A percentile compares a stretch with the other conserved stretches of the same genome.
These are phyloP conservation scores for Pleomassaria siparia DNA, from an alignment of 2,329 filamentous ascomycete species.

Conservation along the genomic window DNA sequence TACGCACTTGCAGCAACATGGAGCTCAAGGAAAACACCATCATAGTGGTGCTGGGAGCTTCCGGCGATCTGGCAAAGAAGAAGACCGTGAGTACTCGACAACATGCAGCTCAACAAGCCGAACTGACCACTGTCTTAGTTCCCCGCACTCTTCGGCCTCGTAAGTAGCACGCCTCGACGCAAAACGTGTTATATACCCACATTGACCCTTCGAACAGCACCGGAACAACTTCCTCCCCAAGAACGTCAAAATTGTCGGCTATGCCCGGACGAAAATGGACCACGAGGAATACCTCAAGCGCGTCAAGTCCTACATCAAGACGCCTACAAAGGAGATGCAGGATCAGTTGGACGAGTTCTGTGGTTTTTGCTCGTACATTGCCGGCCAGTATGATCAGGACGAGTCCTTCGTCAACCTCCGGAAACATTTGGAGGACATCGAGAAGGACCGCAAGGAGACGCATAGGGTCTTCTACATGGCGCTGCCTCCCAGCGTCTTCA, in stretches of 20 bases:
- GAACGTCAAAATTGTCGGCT: slow-evolving; percentile 95
- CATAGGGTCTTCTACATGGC: slow-evolving; percentile 99
- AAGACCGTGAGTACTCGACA: slow-evolving; percentile 73
- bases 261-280: slow-evolving; percentile 99
- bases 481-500: slow-evolving; percentile 95
- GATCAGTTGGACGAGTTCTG: slow-evolving; percentile 92
- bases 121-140: slow-evolving; percentile 62
- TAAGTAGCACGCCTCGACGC: slow-evolving; percentile 59
- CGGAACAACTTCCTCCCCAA: slow-evolving; percentile 98
- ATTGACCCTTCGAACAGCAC: slow-evolving; percentile 62
- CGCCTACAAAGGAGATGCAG: slow-evolving; percentile 94
- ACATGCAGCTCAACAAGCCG: slow-evolving; percentile 6
- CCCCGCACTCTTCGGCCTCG: slow-evolving; percentile 93
- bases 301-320: slow-evolving; percentile 98
- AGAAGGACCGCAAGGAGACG: slow-evolving; percentile 78
- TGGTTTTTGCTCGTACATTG: slow-evolving; percentile 85
- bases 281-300: slow-evolving; percentile 91
- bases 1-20: slow-evolving; percentile 63
- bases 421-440: slow-evolving; percentile 81
- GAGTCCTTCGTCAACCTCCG: slow-evolving; percentile 87
- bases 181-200: slow-evolving; percentile 1
- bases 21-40: slow-evolving; percentile 99
- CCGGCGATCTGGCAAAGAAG: slow-evolving; percentile 98
- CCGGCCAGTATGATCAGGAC: slow-evolving; percentile 97
- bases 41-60: slow-evolving; percentile 94